phyloP scores from a whole-genome alignment of 176 grass and related monocot species.

The Otatea glauca region DNA sequence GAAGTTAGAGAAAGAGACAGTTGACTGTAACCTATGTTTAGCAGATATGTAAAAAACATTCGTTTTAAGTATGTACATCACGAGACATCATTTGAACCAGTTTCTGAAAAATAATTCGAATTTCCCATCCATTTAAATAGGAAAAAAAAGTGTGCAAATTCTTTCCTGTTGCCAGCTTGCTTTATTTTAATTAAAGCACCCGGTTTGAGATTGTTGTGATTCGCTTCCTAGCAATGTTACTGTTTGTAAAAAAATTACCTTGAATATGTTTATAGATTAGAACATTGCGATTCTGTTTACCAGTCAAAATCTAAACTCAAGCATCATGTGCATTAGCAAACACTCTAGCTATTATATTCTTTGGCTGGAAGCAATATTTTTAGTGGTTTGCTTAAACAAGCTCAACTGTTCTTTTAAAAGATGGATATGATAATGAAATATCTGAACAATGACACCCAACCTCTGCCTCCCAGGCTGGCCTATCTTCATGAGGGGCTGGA shows the following conservation, averaged over 20 bases:
- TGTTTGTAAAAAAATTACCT: constrained; percentile 17
- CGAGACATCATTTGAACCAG: neutral
- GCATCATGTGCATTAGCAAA: constrained; percentile 46
- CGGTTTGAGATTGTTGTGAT: constrained; percentile 16
- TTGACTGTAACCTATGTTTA: constrained; percentile 13
- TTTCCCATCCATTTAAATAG: neutral
- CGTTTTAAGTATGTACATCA: neutral
- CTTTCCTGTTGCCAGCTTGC: constrained; percentile 46
- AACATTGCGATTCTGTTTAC: constrained; percentile 23
- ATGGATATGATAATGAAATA: constrained; percentile 20
- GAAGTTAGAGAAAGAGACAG: constrained; percentile 37
- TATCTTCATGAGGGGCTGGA: constrained; percentile 98
- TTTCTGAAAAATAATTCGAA: constrained; percentile 22
- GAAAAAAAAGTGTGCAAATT: neutral
- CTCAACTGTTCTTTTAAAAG: neutral
- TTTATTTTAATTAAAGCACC: constrained; percentile 42
- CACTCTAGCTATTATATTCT: constrained; percentile 33
- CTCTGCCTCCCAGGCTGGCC: constrained; percentile 64
- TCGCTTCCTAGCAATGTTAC: neutral
- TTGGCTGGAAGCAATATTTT: constrained; percentile 41
- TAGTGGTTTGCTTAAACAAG: constrained; percentile 25
- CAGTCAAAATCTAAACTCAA: constrained; percentile 37
- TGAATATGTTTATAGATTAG: neutral
- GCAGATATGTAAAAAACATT: neutral
- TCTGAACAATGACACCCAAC: constrained; percentile 24